Evolutionary conservation across 129 eudicot species (phyloP), one percentile per base, ranked within the genome.

Genomic region (Arctium minus): DNA sequence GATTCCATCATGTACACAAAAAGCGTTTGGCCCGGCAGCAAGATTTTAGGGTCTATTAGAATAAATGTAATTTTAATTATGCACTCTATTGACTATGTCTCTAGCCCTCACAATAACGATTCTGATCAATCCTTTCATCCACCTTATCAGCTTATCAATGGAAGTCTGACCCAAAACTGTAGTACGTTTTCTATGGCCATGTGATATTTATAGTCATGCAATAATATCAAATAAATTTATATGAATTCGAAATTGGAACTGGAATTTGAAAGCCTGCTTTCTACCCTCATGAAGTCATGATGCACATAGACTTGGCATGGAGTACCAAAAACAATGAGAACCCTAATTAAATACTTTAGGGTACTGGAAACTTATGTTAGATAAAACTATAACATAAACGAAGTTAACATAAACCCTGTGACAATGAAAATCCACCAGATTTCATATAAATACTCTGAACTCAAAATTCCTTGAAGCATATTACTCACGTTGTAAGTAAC

Each of bases 401-500:
- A 56, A 15, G 27, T 56, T 15, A 5, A 56, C 10, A 46, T 46
- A 10, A 46, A 15, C 56, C 56, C 15, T 46, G 9, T 10, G 56
- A 46, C 9, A 10, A 10, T 5, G 2, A 15, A 3, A 53, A 48
- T 48, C 38, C 68, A 17, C 68, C 27, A 60, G 29, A 6, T 60
- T 60, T 17, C 29, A 60, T 10, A 7, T 15, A 71, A 71, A 50
- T 11, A 48, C 37, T 38, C 10, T 4, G 4, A 80, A 6, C 33
- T 50, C 53, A 78, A 78, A 64, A 62, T n/a, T 64, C 38, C 7
- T 60, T 62, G 1, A 7, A 40, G 39, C 0, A 60, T 27, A 75
- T 22, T 6, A 87, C 92, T 87, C 70, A 93, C 98, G 74, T 75
- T 88, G 15, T 94, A 94, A 31, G 94, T 76, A 17, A 94, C 97